Conservation (phyloP, 2,329 filamentous ascomycete species). For the Cladosporium sp. region DNA sequence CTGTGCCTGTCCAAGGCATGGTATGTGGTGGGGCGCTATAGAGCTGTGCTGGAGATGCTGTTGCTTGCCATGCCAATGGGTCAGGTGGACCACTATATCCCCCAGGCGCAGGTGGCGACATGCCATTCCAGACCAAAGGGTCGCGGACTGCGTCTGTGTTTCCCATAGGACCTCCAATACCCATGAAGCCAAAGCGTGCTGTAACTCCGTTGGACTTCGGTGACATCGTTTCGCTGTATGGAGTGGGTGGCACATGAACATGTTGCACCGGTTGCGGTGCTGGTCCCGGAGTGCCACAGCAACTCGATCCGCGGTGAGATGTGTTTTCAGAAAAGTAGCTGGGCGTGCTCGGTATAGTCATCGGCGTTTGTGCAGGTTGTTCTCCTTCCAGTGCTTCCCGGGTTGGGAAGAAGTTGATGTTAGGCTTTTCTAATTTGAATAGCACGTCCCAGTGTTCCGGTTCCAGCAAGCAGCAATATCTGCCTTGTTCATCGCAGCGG, state of each 20-base stretch:
- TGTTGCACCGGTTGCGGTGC: not conserved
- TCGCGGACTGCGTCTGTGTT: constrained; percentile 25
- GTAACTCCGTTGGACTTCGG: constrained; percentile 22
- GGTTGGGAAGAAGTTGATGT: constrained; percentile 33
- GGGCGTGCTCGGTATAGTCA: constrained; percentile 17
- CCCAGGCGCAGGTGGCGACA: constrained; percentile 1
- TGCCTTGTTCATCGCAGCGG: constrained; percentile 39
- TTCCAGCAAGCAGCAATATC: constrained; percentile 38
- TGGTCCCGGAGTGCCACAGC: constrained; percentile 16
- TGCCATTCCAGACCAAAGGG: constrained; percentile 25
- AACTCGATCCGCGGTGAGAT: constrained; percentile 14
- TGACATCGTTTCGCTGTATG: constrained; percentile 18
- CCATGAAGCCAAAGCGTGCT: constrained; percentile 38
- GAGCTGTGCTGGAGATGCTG: constrained; percentile 29
- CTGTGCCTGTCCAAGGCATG: constrained; percentile 32
- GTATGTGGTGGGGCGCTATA: constrained; percentile 27
- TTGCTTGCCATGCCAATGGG: constrained; percentile 32
- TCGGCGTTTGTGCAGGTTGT: constrained; percentile 20
- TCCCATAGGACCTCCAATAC: constrained; percentile 34
- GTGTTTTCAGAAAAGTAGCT: constrained; percentile 7
- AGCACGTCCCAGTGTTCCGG: constrained; percentile 37
- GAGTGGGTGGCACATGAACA: not conserved
- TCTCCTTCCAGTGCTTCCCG: constrained; percentile 33
- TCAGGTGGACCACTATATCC: constrained; percentile 27
- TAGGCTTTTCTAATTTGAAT: constrained; percentile 34